Percentiles rank a stretch among this genome's conserved stretches.
Conservation (phyloP, 129 eudicot species). For the Sambucus nigra region DNA sequence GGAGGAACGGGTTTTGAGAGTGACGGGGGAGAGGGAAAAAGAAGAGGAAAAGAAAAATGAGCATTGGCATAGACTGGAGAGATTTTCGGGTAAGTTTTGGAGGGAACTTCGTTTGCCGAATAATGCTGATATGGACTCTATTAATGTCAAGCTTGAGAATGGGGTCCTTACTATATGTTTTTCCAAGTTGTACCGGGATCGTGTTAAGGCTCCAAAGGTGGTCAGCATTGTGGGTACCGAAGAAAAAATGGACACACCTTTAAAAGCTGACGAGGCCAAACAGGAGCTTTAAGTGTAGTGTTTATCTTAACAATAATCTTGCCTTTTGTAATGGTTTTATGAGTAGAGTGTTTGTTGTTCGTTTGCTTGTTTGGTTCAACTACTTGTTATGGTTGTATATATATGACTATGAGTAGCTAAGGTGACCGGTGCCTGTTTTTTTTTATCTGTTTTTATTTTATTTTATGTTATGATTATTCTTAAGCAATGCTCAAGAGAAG, state of each 20-base stretch:
- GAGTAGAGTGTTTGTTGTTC: too few relatives aligned
- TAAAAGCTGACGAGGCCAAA: not conserved
- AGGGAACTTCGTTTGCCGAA: slow-evolving; percentile 56
- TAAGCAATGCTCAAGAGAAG: too few relatives aligned
- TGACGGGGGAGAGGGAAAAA: slow-evolving; percentile 47
- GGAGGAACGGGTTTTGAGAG: slow-evolving; percentile 40
- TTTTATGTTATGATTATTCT: too few relatives aligned
- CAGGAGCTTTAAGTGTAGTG: not conserved
- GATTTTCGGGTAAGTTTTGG: slow-evolving; percentile 46
- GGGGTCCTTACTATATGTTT: slow-evolving; percentile 44
- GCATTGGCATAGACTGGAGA: slow-evolving; percentile 55
- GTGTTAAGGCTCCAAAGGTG: slow-evolving; percentile 1
- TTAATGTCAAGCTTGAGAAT: slow-evolving; percentile 40
- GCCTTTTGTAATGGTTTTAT: too few relatives aligned
- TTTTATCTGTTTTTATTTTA: too few relatives aligned
- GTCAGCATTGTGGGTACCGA: not conserved
- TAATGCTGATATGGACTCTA: slow-evolving; percentile 42
- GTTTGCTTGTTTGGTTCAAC: too few relatives aligned
- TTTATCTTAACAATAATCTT: too few relatives aligned
- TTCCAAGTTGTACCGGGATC: slow-evolving; percentile 26
- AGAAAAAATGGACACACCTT: not conserved
- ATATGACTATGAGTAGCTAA: too few relatives aligned
- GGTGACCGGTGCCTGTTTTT: too few relatives aligned
- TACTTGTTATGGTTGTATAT: too few relatives aligned
- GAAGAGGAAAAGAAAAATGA: slow-evolving; percentile 23